phyloP scores from a whole-genome alignment of 2,329 filamentous ascomycete genomes.

The Hymenoscyphus linearis region DNA sequence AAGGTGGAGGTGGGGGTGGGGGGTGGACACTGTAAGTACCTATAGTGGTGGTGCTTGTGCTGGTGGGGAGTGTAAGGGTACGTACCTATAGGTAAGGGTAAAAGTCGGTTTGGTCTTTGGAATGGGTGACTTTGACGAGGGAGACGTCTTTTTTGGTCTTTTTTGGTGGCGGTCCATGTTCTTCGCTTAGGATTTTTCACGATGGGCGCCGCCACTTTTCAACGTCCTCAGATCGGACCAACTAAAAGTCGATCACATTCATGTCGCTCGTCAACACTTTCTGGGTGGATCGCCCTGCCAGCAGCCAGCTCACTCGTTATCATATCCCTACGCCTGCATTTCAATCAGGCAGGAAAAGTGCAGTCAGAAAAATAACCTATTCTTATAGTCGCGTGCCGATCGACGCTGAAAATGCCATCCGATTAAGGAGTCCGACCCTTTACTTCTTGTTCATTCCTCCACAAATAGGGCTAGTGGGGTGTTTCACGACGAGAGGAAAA shows the following conservation, averaged over 20 bases:
- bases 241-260: background rate
- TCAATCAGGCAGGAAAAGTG: background rate
- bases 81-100: too few species aligned
- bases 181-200: background rate
- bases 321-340: background rate
- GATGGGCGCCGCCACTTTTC: slow-evolving; percentile 3
- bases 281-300: background rate
- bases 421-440: background rate
- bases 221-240: slow-evolving; percentile 7
- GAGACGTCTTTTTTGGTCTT: too few species aligned
- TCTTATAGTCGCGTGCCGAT: background rate
- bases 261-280: slow-evolving; percentile 1
- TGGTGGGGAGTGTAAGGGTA: too few species aligned
- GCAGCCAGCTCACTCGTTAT: slow-evolving; percentile 4
- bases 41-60: too few species aligned
- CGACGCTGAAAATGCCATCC: background rate
- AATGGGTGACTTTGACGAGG: background rate
- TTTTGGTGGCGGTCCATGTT: background rate
- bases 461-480: background rate
- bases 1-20: too few species aligned
- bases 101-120: too few species aligned
- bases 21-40: too few species aligned
- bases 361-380: background rate
- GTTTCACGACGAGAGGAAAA: background rate
- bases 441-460: background rate